Evolutionary conservation across 768 basidiomycete species (phyloP).

Genomic region (Mycena rosella): DNA sequence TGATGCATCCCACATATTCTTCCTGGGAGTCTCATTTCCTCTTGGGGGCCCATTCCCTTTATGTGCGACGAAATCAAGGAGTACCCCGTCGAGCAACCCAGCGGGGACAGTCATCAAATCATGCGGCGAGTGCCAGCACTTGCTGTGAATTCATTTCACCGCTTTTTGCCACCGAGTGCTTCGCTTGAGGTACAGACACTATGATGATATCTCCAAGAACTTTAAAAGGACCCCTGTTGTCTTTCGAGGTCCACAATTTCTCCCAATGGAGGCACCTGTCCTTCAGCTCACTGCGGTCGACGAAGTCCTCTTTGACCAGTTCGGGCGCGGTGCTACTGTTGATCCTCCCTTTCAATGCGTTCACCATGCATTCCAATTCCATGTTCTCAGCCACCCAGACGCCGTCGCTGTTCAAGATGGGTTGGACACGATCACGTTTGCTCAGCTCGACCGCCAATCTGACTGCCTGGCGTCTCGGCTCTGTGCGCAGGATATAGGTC

Average conservation of each 20-base stretch:
- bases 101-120: constrained; percentile 15
- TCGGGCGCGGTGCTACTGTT: constrained; percentile 56
- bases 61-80: background rate
- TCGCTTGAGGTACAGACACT: background rate
- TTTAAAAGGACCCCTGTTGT: constrained; percentile 26
- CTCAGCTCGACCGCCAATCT: constrained; percentile 58
- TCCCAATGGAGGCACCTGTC: constrained; percentile 28
- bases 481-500: constrained; percentile 51
- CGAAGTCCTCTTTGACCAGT: constrained; percentile 57
- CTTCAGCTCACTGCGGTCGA: constrained; percentile 53
- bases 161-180: constrained; percentile 15
- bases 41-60: constrained; percentile 3
- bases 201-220: background rate
- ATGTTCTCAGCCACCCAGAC: constrained; percentile 56
- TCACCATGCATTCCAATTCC: constrained; percentile 67
- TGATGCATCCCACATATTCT: background rate
- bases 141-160: constrained; percentile 20
- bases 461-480: constrained; percentile 28
- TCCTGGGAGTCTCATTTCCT: constrained; percentile 28
- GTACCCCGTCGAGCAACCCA: background rate
- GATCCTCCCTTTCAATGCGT: constrained; percentile 60
- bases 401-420: constrained; percentile 65
- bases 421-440: constrained; percentile 61
- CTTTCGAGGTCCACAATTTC: constrained; percentile 30
- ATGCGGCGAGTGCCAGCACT: constrained; percentile 17